Evolutionary conservation across 345 rosid genomes (phyloP), one percentile per base, ranked within the genome.

Genomic region (Eucalyptus shirleyi): DNA sequence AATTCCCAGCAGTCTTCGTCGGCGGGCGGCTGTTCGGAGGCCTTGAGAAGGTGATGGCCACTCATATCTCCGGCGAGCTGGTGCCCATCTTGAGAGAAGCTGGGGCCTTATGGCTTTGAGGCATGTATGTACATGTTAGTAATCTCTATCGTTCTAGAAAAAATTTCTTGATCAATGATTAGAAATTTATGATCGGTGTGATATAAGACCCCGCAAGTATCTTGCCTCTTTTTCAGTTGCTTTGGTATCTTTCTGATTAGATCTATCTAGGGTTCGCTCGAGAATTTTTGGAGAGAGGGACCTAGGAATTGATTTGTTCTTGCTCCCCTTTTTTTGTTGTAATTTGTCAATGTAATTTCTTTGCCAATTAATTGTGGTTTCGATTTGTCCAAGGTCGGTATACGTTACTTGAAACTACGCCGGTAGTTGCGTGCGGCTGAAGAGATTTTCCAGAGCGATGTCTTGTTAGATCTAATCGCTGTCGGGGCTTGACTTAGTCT

Each of bases 21-120:
- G 99, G 99, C 8, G 99, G 99, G 44, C 94, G 92, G 81, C 86
- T 96, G 93, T 94, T 97, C 59, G 99, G 99, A 69, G 99, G 99
- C 59, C 89, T 97, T 72, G 99, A 97, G 86, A 95, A 92, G 88
- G 94, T 97, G 87, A 96, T 97, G 95, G 91, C 98, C 8, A 91
- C 96, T 88, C 99, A 96, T 93, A 96, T 96, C 86, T 92, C 97
- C 1, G 99, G 99, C 88, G 99, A 96, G 69, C 89, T 97, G 89
- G 97, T 96, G 89, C 98, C 99, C n/a, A 92, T 95, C 87, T 90
- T 97, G 90, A 97, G 96, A 88, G 94, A 94, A 12, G 99, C 94
- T 8, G 96, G 97, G 32, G 99, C 99, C 90, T 90, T 97, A 77
- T 97, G 99, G 99, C 92, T 97, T 90, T 97, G 91, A 95, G 13